Percentiles rank a stretch among this genome's conserved stretches.
phyloP scores from a whole-genome alignment of 2,329 filamentous ascomycete genomes.

The Ceratocystis cubensis region DNA sequence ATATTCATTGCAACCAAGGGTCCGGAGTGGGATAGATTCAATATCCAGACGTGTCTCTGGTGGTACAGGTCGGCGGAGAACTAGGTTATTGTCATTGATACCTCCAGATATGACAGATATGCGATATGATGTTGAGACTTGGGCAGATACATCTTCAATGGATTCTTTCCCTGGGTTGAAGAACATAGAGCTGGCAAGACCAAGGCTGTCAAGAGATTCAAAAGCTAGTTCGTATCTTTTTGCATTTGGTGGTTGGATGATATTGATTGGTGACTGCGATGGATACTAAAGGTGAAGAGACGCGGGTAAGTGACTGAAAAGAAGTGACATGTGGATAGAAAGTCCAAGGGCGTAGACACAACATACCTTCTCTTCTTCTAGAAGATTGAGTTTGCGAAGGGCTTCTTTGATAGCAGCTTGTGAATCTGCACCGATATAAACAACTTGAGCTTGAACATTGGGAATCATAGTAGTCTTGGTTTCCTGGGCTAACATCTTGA shows the following conservation, averaged over 20 bases:
- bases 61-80: neutral
- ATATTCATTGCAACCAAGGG: neutral
- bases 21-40: neutral
- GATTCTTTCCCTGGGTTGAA: neutral
- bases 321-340: neutral
- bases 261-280: neutral
- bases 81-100: neutral
- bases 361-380: conserved; percentile 7
- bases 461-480: conserved; percentile 1
- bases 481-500: neutral
- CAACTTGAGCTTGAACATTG: neutral
- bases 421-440: conserved; percentile 9
- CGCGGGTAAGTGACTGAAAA: neutral
- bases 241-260: neutral
- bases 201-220: neutral
- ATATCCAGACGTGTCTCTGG: neutral
- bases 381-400: neutral
- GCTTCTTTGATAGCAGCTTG: neutral
- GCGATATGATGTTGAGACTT: neutral
- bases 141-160: neutral
- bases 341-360: neutral
- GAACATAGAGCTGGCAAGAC: neutral
- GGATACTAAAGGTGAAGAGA: neutral
- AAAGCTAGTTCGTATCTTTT: conserved; percentile 6
- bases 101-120: neutral